phyloP scores from a whole-genome alignment of 192 early-diverging fungal species.

The Backusella luteola region DNA sequence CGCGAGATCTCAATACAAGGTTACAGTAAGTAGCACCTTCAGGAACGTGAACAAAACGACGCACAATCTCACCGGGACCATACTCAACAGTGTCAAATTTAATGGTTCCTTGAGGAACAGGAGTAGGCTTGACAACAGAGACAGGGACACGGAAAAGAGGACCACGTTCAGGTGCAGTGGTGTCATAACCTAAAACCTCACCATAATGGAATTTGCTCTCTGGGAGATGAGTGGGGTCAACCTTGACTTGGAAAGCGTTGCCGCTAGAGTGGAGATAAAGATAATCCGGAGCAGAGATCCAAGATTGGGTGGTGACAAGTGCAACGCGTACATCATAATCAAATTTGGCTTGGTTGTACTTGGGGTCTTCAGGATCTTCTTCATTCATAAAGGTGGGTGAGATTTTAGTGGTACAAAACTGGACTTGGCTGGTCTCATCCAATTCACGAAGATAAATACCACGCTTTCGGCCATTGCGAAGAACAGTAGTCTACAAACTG shows the following conservation, averaged over 20 bases:
- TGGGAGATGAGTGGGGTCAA: slow-evolving; percentile 79
- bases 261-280: slow-evolving; percentile 66
- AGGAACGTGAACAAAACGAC: slow-evolving; percentile 83
- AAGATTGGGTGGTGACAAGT: slow-evolving; percentile 65
- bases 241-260: slow-evolving; percentile 62
- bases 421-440: slow-evolving; percentile 64
- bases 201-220: slow-evolving; percentile 78
- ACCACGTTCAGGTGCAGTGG: slow-evolving; percentile 64
- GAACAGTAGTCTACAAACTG: slow-evolving; percentile 21
- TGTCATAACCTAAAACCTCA: slow-evolving; percentile 79
- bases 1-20: slow-evolving; percentile 34
- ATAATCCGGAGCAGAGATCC: slow-evolving; percentile 78
- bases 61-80: slow-evolving; percentile 72
- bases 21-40: slow-evolving; percentile 75
- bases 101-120: slow-evolving; percentile 36
- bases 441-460: slow-evolving; percentile 89
- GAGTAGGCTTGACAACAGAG: slow-evolving; percentile 79
- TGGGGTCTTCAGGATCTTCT: slow-evolving; percentile 53
- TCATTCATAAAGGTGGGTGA: slow-evolving; percentile 65
- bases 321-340: slow-evolving; percentile 78
- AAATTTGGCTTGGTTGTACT: slow-evolving; percentile 60
- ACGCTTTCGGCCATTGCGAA: slow-evolving; percentile 46
- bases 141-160: slow-evolving; percentile 87
- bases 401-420: slow-evolving; percentile 55
- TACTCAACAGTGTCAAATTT: slow-evolving; percentile 62